Conservation (phyloP, 192 early-diverging fungal genomes). For the Obelidium mucronatum region DNA sequence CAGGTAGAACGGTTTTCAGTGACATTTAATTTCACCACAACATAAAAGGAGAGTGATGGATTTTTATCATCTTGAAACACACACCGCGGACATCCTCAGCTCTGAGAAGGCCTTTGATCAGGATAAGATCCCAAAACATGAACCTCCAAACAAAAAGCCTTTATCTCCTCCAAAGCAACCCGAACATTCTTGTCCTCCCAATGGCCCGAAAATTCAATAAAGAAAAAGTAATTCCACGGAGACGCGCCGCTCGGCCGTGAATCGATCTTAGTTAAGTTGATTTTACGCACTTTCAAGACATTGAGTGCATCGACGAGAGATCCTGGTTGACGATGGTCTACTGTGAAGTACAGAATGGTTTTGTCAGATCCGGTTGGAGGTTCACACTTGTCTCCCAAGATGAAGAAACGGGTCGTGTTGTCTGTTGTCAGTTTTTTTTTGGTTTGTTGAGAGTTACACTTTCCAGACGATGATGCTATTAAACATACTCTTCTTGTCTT, state of each 20-base stretch:
- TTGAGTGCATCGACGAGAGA: conserved; percentile 85
- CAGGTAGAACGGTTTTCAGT: no score
- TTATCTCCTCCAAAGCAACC: conserved; percentile 72
- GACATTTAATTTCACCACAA: no score
- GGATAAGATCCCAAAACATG: conserved; percentile 86
- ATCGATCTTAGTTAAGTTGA: conserved; percentile 94
- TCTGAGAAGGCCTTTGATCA: conserved; percentile 52
- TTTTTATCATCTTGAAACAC: no score
- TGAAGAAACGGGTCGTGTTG: conserved; percentile 94
- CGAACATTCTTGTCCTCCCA: conserved; percentile 69
- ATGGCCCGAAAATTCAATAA: conserved; percentile 91
- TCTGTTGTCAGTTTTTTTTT: conserved; percentile 17
- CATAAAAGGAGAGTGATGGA: no score
- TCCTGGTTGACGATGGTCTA: conserved; percentile 87
- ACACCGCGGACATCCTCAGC: no score
- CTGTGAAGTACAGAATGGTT: conserved; percentile 86
- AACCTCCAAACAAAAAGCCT: conserved; percentile 76
- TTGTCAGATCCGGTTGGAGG: conserved; percentile 74
- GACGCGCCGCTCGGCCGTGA: conserved; percentile 78
- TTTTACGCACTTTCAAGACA: conserved; percentile 78
- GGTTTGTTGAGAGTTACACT: background rate
- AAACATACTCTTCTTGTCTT: conserved; percentile 63
- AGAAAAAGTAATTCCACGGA: conserved; percentile 87
- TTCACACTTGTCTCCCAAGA: conserved; percentile 76
- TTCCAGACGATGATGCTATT: no score